Evolutionary conservation across 2,329 filamentous ascomycete species (phyloP), one percentile per base, ranked within the genome.

Genomic region (Aspergillus puulaauensis): DNA sequence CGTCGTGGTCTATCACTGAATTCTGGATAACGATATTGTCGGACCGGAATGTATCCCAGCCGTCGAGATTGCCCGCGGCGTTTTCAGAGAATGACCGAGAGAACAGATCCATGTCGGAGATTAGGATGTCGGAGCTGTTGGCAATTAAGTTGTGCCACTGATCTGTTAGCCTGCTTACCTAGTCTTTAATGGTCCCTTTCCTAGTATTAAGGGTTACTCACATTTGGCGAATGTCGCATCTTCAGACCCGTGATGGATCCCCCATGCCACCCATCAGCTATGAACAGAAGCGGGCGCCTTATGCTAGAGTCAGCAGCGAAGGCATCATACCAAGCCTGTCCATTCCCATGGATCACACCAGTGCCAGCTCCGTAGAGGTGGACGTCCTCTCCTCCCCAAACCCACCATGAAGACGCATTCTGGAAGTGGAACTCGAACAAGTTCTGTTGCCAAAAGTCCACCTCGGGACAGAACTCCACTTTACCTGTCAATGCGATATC

Each of bases 391-490:
- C 87, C 87, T 4, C 27, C 27, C 27, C 9, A 31, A 31, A 41
- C 87, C 86, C 37, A 88, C 79, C 68, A 86, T 81, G 79, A 86
- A 89, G 77, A 89, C 88, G 2, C 81, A 61, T 89, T 88, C 65
- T 90, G 88, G 73, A 84, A 90, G 6, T 75, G 77, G 23, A 86
- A 85, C 54, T 82, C 81, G 77, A 89, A 90, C 41, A 81, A 78
- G 65, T 89, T 80, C 7, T 78, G 79, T 61, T 86, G 80, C 88
- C 88, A 90, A 72, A 90, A 90, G 62, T 84, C 80, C 1, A 86
- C 86, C 67, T 90, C 84, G 3, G 86, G 82, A 53, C 82, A 83
- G 73, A 90, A 90, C 56, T 82, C 76, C 21, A 89, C 79, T 17
- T 80, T 81, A 19, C 84, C 86, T 82, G 51, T 86, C 81, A 55